phyloP scores from a whole-genome alignment of 371 early-diverging fungal species.

The Mortierella sp. region DNA sequence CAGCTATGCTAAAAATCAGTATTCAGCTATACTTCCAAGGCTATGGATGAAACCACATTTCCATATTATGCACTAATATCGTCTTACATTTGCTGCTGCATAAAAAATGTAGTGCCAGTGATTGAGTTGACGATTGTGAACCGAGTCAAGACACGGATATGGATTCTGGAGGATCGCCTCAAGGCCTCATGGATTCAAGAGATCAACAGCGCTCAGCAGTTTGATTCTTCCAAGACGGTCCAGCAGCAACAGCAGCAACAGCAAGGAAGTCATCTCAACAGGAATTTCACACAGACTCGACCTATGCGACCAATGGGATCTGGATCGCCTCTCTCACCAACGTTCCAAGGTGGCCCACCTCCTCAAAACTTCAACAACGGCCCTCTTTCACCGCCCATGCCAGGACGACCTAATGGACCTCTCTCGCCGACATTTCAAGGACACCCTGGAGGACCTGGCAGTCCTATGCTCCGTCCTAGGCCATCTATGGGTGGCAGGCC shows the following conservation, averaged over 20 bases:
- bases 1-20: background rate
- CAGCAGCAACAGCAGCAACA: constrained; percentile 38
- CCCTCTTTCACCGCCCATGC: constrained; percentile 48
- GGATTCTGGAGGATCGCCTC: constrained; percentile 34
- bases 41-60: background rate
- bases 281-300: constrained; percentile 29
- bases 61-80: background rate
- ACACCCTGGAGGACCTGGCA: constrained; percentile 28
- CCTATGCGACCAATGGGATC: constrained; percentile 51
- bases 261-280: constrained; percentile 22
- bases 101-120: constrained; percentile 24
- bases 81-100: background rate
- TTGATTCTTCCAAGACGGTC: constrained; percentile 31
- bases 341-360: constrained; percentile 31
- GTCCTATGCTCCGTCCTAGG: constrained; percentile 28
- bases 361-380: constrained; percentile 22
- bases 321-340: constrained; percentile 40
- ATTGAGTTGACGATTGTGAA: constrained; percentile 52
- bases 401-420: constrained; percentile 18
- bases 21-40: background rate
- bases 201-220: constrained; percentile 36
- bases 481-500: constrained; percentile 46
- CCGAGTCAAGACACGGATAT: constrained; percentile 46
- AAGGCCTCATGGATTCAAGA: constrained; percentile 49
- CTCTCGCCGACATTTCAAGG: constrained; percentile 21